Percentiles rank a stretch among this genome's conserved stretches.
These are phyloP conservation scores for Pseudisothecium myosuroides DNA, from an alignment of 225 moss, liverwort and hornwort genomes.

Conservation along the genomic window DNA sequence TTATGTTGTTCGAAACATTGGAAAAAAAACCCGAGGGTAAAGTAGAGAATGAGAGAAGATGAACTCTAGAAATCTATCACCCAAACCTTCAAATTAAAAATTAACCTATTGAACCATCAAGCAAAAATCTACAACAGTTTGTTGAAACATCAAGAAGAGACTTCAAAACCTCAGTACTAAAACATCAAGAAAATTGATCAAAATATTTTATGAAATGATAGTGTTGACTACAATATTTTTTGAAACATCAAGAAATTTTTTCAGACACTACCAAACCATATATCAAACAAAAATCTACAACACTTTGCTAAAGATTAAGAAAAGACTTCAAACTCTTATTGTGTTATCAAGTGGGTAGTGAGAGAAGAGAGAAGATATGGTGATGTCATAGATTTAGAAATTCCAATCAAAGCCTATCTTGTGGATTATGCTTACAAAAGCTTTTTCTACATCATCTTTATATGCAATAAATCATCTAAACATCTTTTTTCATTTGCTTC, in stretches of 20 bases:
- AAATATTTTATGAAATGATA: too few relatives aligned
- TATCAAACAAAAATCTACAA: background rate
- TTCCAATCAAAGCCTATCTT: accelerated
- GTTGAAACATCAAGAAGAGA: background rate
- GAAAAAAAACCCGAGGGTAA: background rate
- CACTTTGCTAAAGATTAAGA: background rate
- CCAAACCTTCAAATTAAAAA: background rate
- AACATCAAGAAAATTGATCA: accelerated
- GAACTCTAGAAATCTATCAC: background rate
- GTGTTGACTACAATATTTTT: background rate
- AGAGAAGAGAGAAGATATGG: background rate
- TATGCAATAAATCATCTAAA: background rate
- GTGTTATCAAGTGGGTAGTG: background rate
- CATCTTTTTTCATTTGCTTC: background rate
- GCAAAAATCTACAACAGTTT: background rate
- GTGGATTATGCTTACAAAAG: background rate
- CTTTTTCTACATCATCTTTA: background rate
- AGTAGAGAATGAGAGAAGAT: background rate
- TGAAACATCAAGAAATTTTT: background rate
- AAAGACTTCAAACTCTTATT: background rate
- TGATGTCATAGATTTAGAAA: background rate
- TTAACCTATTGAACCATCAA: background rate
- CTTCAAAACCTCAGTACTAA: background rate
- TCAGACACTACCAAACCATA: too few relatives aligned
- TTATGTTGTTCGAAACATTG: accelerated